Percentiles rank a stretch among this genome's conserved stretches.
phyloP scores from a whole-genome alignment of 1,284 basidiomycete species.

The Cryptococcus floricola region DNA sequence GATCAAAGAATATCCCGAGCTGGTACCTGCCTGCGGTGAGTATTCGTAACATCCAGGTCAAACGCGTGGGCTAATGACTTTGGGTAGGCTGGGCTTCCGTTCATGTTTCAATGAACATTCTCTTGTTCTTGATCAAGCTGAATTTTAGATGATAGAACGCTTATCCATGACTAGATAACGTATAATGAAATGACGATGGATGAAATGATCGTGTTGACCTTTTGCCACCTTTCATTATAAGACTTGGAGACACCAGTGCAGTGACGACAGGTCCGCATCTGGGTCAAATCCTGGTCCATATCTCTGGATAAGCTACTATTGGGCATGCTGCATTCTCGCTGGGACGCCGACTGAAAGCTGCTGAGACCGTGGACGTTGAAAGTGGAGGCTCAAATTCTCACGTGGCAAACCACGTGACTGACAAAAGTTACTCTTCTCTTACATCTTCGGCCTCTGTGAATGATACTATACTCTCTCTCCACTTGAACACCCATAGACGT shows the following conservation, averaged over 20 bases:
- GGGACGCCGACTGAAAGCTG: too few relatives aligned
- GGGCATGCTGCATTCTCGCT: too few relatives aligned
- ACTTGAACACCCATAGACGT: background rate
- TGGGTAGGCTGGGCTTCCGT: constrained; percentile 52
- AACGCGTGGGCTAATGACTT: background rate
- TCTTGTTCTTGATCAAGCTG: constrained; percentile 53
- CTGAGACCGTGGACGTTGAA: too few relatives aligned
- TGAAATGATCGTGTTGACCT: too few relatives aligned
- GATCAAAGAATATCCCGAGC: constrained; percentile 55
- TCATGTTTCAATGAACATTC: constrained; percentile 57
- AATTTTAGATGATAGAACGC: constrained; percentile 33
- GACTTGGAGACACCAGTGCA: too few relatives aligned
- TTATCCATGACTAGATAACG: too few relatives aligned
- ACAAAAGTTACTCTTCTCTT: background rate
- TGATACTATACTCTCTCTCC: background rate
- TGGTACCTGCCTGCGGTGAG: constrained; percentile 45
- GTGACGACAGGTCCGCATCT: too few relatives aligned
- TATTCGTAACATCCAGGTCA: background rate
- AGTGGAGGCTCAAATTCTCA: too few relatives aligned
- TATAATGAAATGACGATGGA: background rate
- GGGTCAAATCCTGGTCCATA: too few relatives aligned
- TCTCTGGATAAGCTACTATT: too few relatives aligned
- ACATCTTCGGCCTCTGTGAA: background rate
- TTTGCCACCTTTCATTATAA: too few relatives aligned
- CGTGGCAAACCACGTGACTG: too few relatives aligned